A percentile compares a stretch with the other conserved stretches of the same genome.
These are phyloP conservation scores for Saturnispora gosingensis DNA, from an alignment of 805 yeast species.

Conservation along the genomic window DNA sequence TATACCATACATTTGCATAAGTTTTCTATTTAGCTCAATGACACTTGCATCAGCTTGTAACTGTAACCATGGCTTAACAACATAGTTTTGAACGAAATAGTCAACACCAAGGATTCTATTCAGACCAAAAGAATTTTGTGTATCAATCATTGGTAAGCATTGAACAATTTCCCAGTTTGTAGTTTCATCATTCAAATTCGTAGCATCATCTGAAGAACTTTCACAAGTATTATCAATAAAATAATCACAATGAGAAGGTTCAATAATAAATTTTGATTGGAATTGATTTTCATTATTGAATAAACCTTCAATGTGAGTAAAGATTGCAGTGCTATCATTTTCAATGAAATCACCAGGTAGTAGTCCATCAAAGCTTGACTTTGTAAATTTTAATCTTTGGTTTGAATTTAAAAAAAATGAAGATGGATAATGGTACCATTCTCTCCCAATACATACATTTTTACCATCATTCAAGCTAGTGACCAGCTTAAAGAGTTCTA, in stretches of 20 bases:
- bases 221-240: constrained; percentile 54
- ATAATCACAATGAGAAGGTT: constrained; percentile 51
- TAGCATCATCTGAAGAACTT: constrained; percentile 33
- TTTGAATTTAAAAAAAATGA: constrained; percentile 70
- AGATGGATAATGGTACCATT: constrained; percentile 89
- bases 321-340: constrained; percentile 28
- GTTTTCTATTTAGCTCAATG: constrained; percentile 14
- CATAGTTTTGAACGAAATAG: background rate
- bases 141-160: constrained; percentile 45
- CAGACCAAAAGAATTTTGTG: constrained; percentile 43
- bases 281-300: constrained; percentile 68
- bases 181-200: constrained; percentile 13
- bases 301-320: constrained; percentile 44
- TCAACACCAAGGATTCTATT: constrained; percentile 17
- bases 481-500: background rate
- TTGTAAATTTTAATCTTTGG: constrained; percentile 56
- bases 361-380: constrained; percentile 76
- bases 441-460: constrained; percentile 84
- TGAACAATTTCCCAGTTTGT: constrained; percentile 38
- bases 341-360: constrained; percentile 79
- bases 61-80: constrained; percentile 10
- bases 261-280: constrained; percentile 47
- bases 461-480: constrained; percentile 12
- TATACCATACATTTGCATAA: constrained; percentile 15
- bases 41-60: constrained; percentile 11